phyloP scores from a whole-genome alignment of 208 protist species.

The Wallacemonas sp. region DNA sequence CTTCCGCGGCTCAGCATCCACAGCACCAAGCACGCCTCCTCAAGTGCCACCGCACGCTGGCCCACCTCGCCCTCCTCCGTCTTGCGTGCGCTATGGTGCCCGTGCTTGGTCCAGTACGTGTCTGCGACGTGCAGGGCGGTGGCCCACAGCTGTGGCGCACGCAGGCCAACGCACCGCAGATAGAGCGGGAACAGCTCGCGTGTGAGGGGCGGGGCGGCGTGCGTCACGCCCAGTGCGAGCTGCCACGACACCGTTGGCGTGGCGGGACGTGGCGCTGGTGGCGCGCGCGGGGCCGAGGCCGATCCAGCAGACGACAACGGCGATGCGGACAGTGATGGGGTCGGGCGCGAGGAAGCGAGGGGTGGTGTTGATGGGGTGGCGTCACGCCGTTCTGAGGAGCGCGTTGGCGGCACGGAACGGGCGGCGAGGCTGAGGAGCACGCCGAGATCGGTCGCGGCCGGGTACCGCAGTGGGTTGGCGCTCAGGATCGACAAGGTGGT shows the following conservation, averaged over 20 bases:
- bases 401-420: too few relatives aligned
- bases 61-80: constrained; percentile 1
- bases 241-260: constrained; percentile 29
- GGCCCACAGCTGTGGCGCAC: constrained; percentile 47
- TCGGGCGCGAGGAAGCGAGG: too few relatives aligned
- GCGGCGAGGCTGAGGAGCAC: neutral
- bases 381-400: too few relatives aligned
- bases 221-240: constrained; percentile 33
- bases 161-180: constrained; percentile 47
- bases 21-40: constrained; percentile 20
- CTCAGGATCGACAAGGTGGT: neutral
- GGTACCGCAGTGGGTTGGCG: neutral
- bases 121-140: constrained; percentile 31
- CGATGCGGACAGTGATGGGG: neutral
- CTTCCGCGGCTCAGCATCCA: constrained; percentile 58
- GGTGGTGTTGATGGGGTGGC: neutral
- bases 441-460: constrained; percentile 2
- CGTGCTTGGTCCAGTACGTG: neutral
- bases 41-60: neutral
- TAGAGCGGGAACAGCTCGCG: constrained; percentile 46
- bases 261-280: constrained; percentile 1
- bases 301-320: too few relatives aligned
- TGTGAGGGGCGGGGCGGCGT: constrained; percentile 25
- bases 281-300: neutral
- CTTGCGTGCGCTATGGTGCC: too few relatives aligned